phyloP scores from a whole-genome alignment of 2,329 filamentous ascomycete species.

The Harringtonia aguacate region DNA sequence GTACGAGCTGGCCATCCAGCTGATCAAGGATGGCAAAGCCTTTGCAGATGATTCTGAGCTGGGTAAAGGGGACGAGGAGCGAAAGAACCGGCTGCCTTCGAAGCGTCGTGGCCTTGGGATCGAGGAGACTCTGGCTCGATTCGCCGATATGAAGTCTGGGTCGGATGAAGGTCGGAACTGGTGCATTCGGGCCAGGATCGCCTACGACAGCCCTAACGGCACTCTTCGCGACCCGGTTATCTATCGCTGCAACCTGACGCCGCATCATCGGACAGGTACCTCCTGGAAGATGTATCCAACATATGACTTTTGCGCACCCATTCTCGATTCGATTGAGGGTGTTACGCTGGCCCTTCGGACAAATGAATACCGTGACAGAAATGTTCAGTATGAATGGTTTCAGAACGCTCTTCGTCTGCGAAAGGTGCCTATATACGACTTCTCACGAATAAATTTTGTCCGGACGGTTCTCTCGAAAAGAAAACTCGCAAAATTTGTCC shows the following conservation, averaged over 20 bases:
- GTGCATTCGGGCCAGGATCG: slow-evolving; percentile 92
- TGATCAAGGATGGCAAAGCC: slow-evolving; percentile 62
- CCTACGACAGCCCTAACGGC: slow-evolving; percentile 84
- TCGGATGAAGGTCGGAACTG: slow-evolving; percentile 68
- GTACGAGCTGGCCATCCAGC: slow-evolving; percentile 74
- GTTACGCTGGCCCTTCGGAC: slow-evolving; percentile 74
- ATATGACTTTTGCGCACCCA: slow-evolving; percentile 78
- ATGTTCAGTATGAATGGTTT: slow-evolving; percentile 81
- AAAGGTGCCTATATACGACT: slow-evolving; percentile 75
- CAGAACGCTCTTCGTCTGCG: slow-evolving; percentile 62
- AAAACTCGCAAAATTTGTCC: slow-evolving; percentile 73
- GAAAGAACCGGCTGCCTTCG: slow-evolving; percentile 30
- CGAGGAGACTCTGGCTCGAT: slow-evolving; percentile 75
- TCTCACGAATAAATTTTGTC: slow-evolving; percentile 74
- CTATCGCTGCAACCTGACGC: slow-evolving; percentile 62
- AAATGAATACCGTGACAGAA: slow-evolving; percentile 72
- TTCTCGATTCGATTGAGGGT: slow-evolving; percentile 69
- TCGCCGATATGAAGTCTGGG: slow-evolving; percentile 76
- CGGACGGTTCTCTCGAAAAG: slow-evolving; percentile 73
- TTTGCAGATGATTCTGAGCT: not conserved
- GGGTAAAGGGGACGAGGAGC: not conserved
- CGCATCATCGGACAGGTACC: slow-evolving; percentile 66
- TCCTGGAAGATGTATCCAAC: slow-evolving; percentile 80
- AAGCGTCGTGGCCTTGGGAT: slow-evolving; percentile 65
- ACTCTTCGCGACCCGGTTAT: slow-evolving; percentile 94